Base-by-base conservation (phyloP, 805 yeast genomes). In the Saccharomycopsis microspora region DNA sequence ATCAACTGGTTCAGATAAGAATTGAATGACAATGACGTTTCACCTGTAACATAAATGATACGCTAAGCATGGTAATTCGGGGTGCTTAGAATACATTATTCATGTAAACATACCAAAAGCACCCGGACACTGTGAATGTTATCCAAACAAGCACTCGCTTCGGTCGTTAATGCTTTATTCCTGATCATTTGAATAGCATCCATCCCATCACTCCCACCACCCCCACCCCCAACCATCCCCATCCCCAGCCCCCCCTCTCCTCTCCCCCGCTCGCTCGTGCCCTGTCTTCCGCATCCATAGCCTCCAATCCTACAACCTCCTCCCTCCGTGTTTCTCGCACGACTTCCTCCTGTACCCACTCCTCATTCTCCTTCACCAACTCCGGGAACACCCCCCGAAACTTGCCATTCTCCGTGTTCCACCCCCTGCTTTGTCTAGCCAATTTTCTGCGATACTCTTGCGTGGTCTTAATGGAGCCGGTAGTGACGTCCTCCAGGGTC, bases 401-500 rank as follows among this genome's bases (percentile, higher is more conserved):
- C 46, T 77, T 65, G 33, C 40, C 8, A 19, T 35, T 28, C 9
- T 42, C 37, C 28, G 61, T 62, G 10, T 11, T 66, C 74, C 80
- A 88, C 30, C 66, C 67, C 55, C 72, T 71, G 46, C 89, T 78
- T 39, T 71, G 74, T 32, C 57, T 62, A 3, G 95, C 94, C 49
- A 75, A 67, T 42, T 65, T 65, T 33, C 65, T 66, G 67, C 80
- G 82, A 30, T 74, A 73, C 11, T 64, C 67, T 11, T 75, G 83
- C 7, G 82, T 72, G 1, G 95, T 77, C 5, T 64, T 67, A 8
- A 88, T 77, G 5, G 90, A 79, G 0, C 97, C 97, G 0, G 96
- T 82, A 1, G 96, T 85, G 30, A 74, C 66, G 56, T 89, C 97
- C 50, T 76, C 76, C 6, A 93, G 82, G 0, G 95, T 86, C 97